phyloP scores from a whole-genome alignment of 176 grass and related monocot species.

The Avena insularis region DNA sequence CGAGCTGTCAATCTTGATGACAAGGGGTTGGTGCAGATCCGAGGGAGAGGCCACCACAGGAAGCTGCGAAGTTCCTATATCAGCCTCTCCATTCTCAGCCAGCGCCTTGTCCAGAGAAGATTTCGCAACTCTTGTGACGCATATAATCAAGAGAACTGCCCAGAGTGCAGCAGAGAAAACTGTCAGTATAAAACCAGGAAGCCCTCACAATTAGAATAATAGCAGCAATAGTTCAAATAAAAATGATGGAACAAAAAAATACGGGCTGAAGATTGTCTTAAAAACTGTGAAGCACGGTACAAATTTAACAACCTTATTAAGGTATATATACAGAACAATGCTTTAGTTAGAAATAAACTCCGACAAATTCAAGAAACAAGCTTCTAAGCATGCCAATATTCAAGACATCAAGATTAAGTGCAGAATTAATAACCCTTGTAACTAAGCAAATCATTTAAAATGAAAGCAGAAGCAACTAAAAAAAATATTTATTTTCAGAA shows the following conservation, averaged over 20 bases:
- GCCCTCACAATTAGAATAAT: not conserved
- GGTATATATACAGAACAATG: not conserved
- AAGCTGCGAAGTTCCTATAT: slow-evolving; percentile 65
- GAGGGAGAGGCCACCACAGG: slow-evolving; percentile 61
- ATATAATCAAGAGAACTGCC: slow-evolving; percentile 85
- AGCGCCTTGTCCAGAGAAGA: slow-evolving; percentile 81
- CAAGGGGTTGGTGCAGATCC: slow-evolving; percentile 77
- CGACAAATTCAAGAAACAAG: not conserved
- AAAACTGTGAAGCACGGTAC: not conserved
- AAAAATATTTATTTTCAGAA: not conserved
- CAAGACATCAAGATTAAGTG: not conserved
- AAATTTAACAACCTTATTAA: not conserved
- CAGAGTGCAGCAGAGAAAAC: not conserved
- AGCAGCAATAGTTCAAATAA: not conserved
- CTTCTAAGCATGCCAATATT: not conserved
- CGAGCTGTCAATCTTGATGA: slow-evolving; percentile 88
- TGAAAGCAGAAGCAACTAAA: not conserved
- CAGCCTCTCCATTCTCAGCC: slow-evolving; percentile 77
- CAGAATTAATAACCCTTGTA: not conserved
- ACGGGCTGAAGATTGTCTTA: not conserved
- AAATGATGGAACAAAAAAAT: not conserved
- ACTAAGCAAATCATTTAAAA: not conserved
- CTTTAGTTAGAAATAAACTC: slow-evolving; percentile 1
- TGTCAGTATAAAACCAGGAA: not conserved
- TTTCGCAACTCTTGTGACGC: slow-evolving; percentile 84